A percentile compares a stretch with the other conserved stretches of the same genome.
These are phyloP conservation scores for Pisolithus thermaeus DNA, from an alignment of 1,284 basidiomycete genomes.

Conservation along the genomic window DNA sequence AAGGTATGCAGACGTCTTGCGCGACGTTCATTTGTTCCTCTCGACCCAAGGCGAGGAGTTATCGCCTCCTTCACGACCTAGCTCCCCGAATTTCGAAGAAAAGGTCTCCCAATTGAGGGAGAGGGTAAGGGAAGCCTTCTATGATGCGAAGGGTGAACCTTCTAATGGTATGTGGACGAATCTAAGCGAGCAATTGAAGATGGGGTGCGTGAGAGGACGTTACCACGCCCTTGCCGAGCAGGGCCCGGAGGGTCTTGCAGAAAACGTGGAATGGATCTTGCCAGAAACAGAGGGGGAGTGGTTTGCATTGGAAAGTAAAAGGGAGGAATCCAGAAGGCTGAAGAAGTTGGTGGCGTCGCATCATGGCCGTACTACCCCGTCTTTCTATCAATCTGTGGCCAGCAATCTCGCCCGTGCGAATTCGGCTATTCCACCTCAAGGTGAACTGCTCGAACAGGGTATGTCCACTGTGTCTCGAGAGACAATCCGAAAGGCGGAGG, in stretches of 20 bases:
- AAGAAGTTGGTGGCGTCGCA: constrained; percentile 16
- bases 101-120: constrained; percentile 21
- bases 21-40: constrained; percentile 29
- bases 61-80: constrained; percentile 27
- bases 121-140: constrained; percentile 15
- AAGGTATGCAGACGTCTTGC: constrained; percentile 22
- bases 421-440: neutral
- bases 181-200: constrained; percentile 21
- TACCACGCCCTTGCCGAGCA: constrained; percentile 8
- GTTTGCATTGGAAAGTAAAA: constrained; percentile 29
- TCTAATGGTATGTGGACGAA: constrained; percentile 21
- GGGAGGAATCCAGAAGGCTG: constrained; percentile 14
- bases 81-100: constrained; percentile 16
- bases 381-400: constrained; percentile 7
- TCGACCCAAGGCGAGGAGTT: constrained; percentile 27
- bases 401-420: constrained; percentile 3
- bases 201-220: constrained; percentile 29
- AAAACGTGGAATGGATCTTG: constrained; percentile 24
- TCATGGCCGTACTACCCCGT: neutral
- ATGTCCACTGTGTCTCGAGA: constrained; percentile 13
- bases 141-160: constrained; percentile 9
- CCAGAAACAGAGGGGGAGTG: constrained; percentile 30
- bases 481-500: constrained; percentile 20
- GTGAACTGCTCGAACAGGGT: neutral
- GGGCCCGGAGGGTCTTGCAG: constrained; percentile 5